These are phyloP conservation scores for Oenanthe javanica DNA, from an alignment of 140 eudicot species.

Conservation along the genomic window DNA sequence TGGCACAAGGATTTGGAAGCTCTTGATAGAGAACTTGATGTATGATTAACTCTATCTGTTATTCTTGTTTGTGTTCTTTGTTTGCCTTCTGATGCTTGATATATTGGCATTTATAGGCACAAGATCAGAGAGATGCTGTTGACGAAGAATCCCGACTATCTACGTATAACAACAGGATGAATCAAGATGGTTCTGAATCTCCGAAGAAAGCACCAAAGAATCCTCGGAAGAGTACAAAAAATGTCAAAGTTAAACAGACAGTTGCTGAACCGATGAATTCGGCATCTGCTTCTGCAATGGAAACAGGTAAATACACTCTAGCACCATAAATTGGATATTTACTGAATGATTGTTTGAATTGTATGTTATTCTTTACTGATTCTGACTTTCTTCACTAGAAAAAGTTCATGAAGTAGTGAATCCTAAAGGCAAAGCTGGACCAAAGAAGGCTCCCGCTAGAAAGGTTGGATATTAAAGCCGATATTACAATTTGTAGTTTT, in stretches of 20 bases:
- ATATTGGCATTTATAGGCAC: slow-evolving; percentile 39
- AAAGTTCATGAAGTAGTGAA: slow-evolving; percentile 35
- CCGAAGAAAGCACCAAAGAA: slow-evolving; percentile 22
- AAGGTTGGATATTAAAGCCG: slow-evolving; percentile 27
- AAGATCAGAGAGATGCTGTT: slow-evolving; percentile 45
- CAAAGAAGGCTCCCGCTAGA: slow-evolving; percentile 72
- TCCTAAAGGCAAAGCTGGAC: slow-evolving; percentile 39
- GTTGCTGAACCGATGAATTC: slow-evolving; percentile 35
- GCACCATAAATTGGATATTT: not conserved
- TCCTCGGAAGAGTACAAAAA: slow-evolving; percentile 39
- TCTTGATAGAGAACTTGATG: slow-evolving; percentile 62
- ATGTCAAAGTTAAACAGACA: slow-evolving; percentile 23
- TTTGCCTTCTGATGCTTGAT: not conserved
- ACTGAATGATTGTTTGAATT: not conserved
- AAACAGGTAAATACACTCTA: not conserved
- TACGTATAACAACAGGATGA: slow-evolving; percentile 23
- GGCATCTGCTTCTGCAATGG: slow-evolving; percentile 23
- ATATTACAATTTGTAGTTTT: not conserved
- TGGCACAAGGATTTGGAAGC: slow-evolving; percentile 81
- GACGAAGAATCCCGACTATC: slow-evolving; percentile 37
- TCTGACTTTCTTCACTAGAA: slow-evolving; percentile 9
- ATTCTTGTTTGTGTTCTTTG: not conserved
- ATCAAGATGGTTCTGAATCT: slow-evolving; percentile 25
- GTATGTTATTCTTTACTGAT: not conserved
- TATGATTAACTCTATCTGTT: slow-evolving; percentile 10